Conservation (phyloP, 352 stramenopile genomes). For the Globisporangium paroecandrum region DNA sequence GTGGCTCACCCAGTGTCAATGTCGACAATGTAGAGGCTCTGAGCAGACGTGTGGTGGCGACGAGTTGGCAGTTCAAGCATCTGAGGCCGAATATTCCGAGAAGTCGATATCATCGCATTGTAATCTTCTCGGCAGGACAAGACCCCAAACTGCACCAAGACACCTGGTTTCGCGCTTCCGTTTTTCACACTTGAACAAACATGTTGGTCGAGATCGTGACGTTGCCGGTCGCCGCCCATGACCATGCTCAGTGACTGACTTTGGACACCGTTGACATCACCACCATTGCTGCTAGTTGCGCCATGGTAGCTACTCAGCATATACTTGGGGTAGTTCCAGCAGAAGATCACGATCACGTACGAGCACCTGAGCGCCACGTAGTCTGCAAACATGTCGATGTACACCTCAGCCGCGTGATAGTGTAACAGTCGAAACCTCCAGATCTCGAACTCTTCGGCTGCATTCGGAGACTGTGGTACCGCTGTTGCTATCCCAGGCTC, state of each 20-base stretch:
- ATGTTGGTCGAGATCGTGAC: constrained; percentile 7
- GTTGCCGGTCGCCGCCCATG: constrained; percentile 9
- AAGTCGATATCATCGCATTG: too few relatives aligned
- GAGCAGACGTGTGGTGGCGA: too few relatives aligned
- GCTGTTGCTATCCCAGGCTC: too few relatives aligned
- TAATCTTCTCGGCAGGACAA: too few relatives aligned
- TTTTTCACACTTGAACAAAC: constrained; percentile 4
- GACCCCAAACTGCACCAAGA: too few relatives aligned
- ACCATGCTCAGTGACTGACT: background rate
- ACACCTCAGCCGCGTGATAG: constrained; percentile 27
- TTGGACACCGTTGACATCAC: background rate
- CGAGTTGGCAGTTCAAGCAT: too few relatives aligned
- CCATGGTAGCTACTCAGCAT: constrained; percentile 1
- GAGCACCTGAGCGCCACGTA: constrained; percentile 44
- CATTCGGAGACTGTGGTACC: too few relatives aligned
- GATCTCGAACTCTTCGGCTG: constrained; percentile 6
- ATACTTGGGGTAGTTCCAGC: constrained; percentile 29
- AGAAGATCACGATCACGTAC: constrained; percentile 30
- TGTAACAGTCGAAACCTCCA: constrained; percentile 22
- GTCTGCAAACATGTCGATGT: constrained; percentile 44
- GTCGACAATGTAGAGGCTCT: too few relatives aligned
- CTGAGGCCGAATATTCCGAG: too few relatives aligned
- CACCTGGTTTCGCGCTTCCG: too few relatives aligned
- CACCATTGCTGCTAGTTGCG: background rate
- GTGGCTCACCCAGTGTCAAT: too few relatives aligned